These are phyloP conservation scores for Kwoniella dendrophila DNA, from an alignment of 768 basidiomycete species.

Conservation along the genomic window DNA sequence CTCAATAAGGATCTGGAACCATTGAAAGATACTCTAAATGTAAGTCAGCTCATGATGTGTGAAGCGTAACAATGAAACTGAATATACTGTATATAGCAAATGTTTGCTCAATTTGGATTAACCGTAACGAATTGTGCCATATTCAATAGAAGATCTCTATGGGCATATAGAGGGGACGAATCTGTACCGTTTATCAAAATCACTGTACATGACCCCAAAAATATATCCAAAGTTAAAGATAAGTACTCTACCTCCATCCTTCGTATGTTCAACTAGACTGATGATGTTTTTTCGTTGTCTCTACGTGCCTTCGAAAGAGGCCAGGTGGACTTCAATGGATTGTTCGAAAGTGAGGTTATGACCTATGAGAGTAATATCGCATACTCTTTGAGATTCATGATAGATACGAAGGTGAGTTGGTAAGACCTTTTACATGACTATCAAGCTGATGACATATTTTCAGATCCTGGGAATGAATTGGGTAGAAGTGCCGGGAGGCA, in stretches of 20 bases:
- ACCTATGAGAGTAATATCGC: slow-evolving; percentile 95
- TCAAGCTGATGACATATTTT: slow-evolving; percentile 11
- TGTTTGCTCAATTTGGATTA: slow-evolving; percentile 2
- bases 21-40: slow-evolving; percentile 74
- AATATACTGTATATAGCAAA: neutral
- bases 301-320: slow-evolving; percentile 69
- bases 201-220: slow-evolving; percentile 70
- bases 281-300: slow-evolving; percentile 23
- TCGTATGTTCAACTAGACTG: neutral
- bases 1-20: slow-evolving; percentile 66
- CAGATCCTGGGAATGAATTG: slow-evolving; percentile 99
- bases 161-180: slow-evolving; percentile 86
- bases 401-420: slow-evolving; percentile 77
- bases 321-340: slow-evolving; percentile 67
- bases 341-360: slow-evolving; percentile 62
- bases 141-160: slow-evolving; percentile 71
- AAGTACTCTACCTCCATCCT: slow-evolving; percentile 58
- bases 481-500: slow-evolving; percentile 86
- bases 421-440: neutral
- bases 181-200: slow-evolving; percentile 81
- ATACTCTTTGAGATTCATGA: slow-evolving; percentile 93
- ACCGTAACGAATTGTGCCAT: slow-evolving; percentile 58
- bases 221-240: slow-evolving; percentile 88
- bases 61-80: neutral
- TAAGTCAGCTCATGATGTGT: slow-evolving; percentile 56